phyloP scores from a whole-genome alignment of 345 rosid species.

The Melastoma malabathricum region DNA sequence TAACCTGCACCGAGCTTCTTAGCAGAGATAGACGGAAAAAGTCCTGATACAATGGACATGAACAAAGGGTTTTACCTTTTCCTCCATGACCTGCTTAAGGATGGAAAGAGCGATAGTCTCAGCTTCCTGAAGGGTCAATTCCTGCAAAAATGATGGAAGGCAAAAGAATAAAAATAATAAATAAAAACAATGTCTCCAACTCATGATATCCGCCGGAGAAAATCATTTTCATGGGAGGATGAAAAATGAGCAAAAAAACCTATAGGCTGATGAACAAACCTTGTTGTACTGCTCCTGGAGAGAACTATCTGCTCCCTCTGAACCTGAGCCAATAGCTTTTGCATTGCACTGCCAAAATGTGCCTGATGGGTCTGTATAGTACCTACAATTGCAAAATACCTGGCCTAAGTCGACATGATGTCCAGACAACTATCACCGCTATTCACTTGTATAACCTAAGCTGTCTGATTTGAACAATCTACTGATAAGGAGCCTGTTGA shows the following conservation, averaged over 20 bases:
- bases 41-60: neutral
- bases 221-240: neutral
- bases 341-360: slow-evolving; percentile 99
- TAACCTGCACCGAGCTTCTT: slow-evolving; percentile 37
- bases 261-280: slow-evolving; percentile 16
- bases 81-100: slow-evolving; percentile 98
- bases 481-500: neutral
- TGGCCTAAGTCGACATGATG: neutral
- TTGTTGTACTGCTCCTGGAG: slow-evolving; percentile 94
- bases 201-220: too few species aligned
- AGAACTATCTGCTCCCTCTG: slow-evolving; percentile 97
- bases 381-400: slow-evolving; percentile 25
- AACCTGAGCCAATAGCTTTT: slow-evolving; percentile 97
- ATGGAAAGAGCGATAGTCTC: slow-evolving; percentile 83
- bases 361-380: slow-evolving; percentile 93
- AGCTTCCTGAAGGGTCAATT: slow-evolving; percentile 70
- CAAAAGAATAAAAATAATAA: too few species aligned
- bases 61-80: slow-evolving; percentile 35
- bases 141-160: slow-evolving; percentile 26
- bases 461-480: too few species aligned
- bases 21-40: too few species aligned
- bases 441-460: too few species aligned
- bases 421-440: too few species aligned
- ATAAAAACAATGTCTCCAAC: too few species aligned
- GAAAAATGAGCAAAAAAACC: neutral